phyloP scores from a whole-genome alignment of 2,329 filamentous ascomycete species.

The Hymenoscyphus linearis region DNA sequence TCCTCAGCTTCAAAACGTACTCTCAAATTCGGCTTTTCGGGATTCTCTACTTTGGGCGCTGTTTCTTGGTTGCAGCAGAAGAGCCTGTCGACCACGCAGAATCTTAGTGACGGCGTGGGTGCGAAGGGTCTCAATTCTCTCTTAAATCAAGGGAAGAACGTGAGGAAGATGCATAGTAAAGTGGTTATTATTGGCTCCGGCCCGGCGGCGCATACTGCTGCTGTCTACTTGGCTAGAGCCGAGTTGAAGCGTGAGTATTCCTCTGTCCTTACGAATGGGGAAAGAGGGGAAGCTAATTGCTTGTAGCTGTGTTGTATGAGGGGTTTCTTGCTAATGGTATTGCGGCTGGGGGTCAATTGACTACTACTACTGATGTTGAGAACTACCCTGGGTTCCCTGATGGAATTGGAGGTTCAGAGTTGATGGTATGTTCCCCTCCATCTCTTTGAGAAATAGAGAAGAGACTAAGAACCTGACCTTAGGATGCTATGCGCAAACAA shows the following conservation, averaged over 20 bases:
- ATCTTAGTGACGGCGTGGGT: slow-evolving; percentile 5
- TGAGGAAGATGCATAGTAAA: slow-evolving; percentile 80
- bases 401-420: slow-evolving; percentile 76
- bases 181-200: slow-evolving; percentile 93
- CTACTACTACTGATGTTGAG: slow-evolving; percentile 96
- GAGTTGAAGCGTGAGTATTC: slow-evolving; percentile 66
- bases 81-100: slow-evolving; percentile 34
- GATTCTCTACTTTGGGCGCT: slow-evolving; percentile 64
- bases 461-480: neutral
- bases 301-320: slow-evolving; percentile 78
- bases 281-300: slow-evolving; percentile 27
- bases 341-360: slow-evolving; percentile 92
- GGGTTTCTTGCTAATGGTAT: slow-evolving; percentile 97
- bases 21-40: slow-evolving; percentile 66
- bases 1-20: slow-evolving; percentile 73
- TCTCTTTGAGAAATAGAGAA: neutral
- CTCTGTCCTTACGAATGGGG: neutral
- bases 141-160: slow-evolving; percentile 21
- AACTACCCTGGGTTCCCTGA: slow-evolving; percentile 95
- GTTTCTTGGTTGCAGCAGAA: slow-evolving; percentile 60
- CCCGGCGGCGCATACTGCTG: slow-evolving; percentile 94
- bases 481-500: slow-evolving; percentile 84
- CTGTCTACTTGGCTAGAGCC: slow-evolving; percentile 90
- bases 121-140: slow-evolving; percentile 15
- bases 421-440: slow-evolving; percentile 56